A percentile compares a stretch with the other conserved stretches of the same genome.
These are phyloP conservation scores for Suillus weaverae DNA, from an alignment of 768 basidiomycete genomes.

Conservation along the genomic window DNA sequence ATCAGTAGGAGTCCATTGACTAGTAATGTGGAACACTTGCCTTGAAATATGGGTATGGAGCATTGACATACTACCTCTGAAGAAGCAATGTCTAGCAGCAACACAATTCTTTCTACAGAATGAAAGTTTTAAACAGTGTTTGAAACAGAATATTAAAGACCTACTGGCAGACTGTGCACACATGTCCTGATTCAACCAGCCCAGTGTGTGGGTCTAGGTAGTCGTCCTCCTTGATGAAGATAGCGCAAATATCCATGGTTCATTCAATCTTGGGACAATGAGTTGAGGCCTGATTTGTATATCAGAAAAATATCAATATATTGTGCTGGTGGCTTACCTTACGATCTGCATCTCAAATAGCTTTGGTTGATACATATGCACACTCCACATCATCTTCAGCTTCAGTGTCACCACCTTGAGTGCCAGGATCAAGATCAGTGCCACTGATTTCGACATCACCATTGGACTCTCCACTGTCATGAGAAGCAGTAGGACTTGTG, in stretches of 20 bases:
- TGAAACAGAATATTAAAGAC: too few species aligned
- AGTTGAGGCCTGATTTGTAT: not conserved
- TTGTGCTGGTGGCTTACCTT: not conserved
- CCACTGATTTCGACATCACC: not conserved
- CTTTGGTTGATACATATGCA: not conserved
- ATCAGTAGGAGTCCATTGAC: too few species aligned
- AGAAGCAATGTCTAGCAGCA: too few species aligned
- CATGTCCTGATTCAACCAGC: not conserved
- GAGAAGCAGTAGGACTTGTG: not conserved
- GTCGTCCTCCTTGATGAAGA: not conserved
- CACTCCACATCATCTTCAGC: not conserved
- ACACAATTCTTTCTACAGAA: too few species aligned
- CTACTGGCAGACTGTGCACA: not conserved
- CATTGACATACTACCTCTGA: too few species aligned
- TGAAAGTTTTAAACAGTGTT: too few species aligned
- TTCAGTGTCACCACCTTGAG: conserved; percentile 1
- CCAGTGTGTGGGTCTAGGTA: not conserved
- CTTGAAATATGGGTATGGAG: too few species aligned
- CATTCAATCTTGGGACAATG: not conserved
- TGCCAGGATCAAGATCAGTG: not conserved
- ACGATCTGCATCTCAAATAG: not conserved
- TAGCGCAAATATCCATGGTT: not conserved
- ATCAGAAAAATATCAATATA: too few species aligned
- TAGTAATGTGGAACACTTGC: too few species aligned
- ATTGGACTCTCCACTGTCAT: not conserved